phyloP scores from a whole-genome alignment of 768 basidiomycete species.

The Sporobolomyces roseus region DNA sequence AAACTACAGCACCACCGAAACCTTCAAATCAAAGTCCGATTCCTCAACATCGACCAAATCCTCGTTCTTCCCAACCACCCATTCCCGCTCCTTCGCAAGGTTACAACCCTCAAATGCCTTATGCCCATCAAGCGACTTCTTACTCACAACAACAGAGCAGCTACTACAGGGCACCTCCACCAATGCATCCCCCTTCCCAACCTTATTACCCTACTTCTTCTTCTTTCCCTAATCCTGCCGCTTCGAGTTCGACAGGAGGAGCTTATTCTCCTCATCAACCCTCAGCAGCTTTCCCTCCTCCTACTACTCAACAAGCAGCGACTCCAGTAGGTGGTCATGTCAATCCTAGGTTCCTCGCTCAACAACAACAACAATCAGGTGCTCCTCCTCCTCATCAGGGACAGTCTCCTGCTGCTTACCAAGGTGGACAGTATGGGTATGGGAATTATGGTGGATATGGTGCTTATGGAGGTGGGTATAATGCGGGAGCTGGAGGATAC shows the following conservation, averaged over 20 bases:
- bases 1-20: too few relatives aligned
- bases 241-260: slow-evolving; percentile 1
- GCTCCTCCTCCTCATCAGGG: neutral
- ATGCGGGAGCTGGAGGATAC: neutral
- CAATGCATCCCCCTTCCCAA: slow-evolving; percentile 11
- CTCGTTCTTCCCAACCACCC: slow-evolving; percentile 3
- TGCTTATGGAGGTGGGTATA: too few relatives aligned
- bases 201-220: slow-evolving; percentile 8
- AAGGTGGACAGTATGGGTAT: neutral
- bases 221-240: neutral
- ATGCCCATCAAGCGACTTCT: neutral
- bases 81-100: neutral
- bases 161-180: slow-evolving; percentile 6
- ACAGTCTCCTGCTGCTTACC: neutral
- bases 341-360: slow-evolving; percentile 38
- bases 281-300: neutral
- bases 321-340: slow-evolving; percentile 8
- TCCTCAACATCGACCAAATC: neutral
- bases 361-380: slow-evolving; percentile 15
- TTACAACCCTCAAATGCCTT: slow-evolving; percentile 18
- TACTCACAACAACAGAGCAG: neutral
- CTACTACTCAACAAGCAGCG: neutral
- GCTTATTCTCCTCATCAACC: slow-evolving; percentile 19
- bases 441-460: too few relatives aligned
- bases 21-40: neutral